Conservation (phyloP, 148 eudicot genomes). For the Pharnaceum exiguum region DNA sequence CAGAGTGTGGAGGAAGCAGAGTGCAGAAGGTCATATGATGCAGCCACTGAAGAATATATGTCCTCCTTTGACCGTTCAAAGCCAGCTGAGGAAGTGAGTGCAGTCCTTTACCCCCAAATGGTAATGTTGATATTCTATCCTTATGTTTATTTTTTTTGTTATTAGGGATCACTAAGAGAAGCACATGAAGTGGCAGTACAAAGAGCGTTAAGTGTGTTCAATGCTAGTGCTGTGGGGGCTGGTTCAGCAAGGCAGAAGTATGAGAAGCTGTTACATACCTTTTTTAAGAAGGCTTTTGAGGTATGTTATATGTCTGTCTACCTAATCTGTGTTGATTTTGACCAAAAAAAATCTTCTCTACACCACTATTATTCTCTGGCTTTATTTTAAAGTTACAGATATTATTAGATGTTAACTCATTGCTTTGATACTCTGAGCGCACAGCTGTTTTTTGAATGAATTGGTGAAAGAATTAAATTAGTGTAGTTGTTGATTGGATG, state of each 20-base stretch:
- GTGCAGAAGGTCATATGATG: slow-evolving; percentile 84
- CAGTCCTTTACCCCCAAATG: slow-evolving; percentile 4
- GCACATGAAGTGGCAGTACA: slow-evolving; percentile 81
- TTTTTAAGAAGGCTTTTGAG: slow-evolving; percentile 84
- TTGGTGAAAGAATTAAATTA: no score
- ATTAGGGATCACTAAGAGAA: slow-evolving; percentile 77
- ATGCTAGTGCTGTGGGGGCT: slow-evolving; percentile 76
- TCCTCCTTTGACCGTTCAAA: slow-evolving; percentile 83
- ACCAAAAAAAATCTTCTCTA: no score
- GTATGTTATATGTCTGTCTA: slow-evolving; percentile 22
- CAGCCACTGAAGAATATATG: slow-evolving; percentile 79
- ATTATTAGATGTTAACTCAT: no score
- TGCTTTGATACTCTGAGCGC: no score
- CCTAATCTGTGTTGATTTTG: not conserved
- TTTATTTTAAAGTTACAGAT: no score
- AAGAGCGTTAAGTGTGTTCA: slow-evolving; percentile 55
- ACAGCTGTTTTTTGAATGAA: no score
- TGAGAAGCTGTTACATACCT: slow-evolving; percentile 72
- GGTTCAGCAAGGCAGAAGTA: slow-evolving; percentile 76
- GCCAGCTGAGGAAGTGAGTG: slow-evolving; percentile 92
- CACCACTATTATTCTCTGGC: no score
- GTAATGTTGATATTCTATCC: not conserved
- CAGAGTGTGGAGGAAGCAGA: slow-evolving; percentile 98
- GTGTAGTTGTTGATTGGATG: no score
- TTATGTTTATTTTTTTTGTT: slow-evolving; percentile 11